Base-by-base conservation (phyloP, 108 stramenopile species). In the Fragilaria radians region DNA sequence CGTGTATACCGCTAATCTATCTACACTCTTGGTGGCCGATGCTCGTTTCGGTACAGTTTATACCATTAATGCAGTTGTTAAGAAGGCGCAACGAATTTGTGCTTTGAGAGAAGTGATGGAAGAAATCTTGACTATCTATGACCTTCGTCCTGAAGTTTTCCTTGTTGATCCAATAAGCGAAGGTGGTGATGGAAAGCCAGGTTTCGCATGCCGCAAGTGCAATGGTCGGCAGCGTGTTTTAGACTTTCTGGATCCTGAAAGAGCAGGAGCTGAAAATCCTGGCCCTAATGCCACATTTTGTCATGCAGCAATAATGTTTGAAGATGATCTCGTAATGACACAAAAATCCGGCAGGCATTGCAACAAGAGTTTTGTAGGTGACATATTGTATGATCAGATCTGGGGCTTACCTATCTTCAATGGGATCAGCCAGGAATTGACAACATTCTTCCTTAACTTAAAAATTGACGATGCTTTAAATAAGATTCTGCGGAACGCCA, bases 1-100 rank as follows among this genome's bases (percentile, higher is more conserved):
- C 4, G 67, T 68, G 17, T 68, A 62, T 24, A 68, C 57, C n/a
- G 67, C 57, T 52, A 68, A 68, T 42, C 33, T 68, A 1, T 61
- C 67, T 1, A 61, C 67, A 19, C 51, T 68, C 7, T 23, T 68
- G 0, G 30, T 53, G n/a, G 18, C 18, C 21, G 19, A 68, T 27
- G 18, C 18, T 17, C 34, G 42, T 28, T 46, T 49, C 2, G 49
- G 23, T 28, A 23, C 34, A 4, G 28, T 68, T 0, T 7, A 31
- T 27, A 55, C 24, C 56, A 27, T 68, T 19, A 31, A 60, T 17
- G 67, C 54, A 46, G 67, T 54, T 28, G 21, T 68, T 9, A 46
- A 32, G 11, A 23, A 17, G 3, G 59, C 50, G 17, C 62, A 56
- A 28, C 32, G 53, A 18, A 32, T 68, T 51, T 68, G 67, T 31